Base-by-base conservation (phyloP, 768 basidiomycete species). In the Boletales sp. region DNA sequence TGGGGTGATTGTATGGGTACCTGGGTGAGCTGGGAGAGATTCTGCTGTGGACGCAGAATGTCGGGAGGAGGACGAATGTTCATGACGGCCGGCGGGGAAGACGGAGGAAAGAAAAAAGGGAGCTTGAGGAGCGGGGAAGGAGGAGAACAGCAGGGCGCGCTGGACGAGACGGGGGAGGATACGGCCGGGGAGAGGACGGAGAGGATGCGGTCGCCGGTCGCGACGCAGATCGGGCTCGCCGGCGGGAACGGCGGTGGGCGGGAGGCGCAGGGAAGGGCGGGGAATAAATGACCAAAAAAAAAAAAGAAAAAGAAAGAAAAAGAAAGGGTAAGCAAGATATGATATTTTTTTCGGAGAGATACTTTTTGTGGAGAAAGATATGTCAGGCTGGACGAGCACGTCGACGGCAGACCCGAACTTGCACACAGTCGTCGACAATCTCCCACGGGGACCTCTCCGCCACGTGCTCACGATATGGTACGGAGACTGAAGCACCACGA, bases 401-500 rank as follows among this genome's bases (percentile, higher is more conserved):
- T 63, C 60, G 61, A 61, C 60, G 57, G 60, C 62, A 64, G 62
- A 61, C 58, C 48, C 55, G 45, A 61, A 64, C 52, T 49, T 39
- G 62, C 52, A 36, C 58, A 4, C 4, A 4, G 14, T 47, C 35
- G 19, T 42, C 43, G 39, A 61, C 60, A 37, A 21, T 17, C 56
- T 62, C 61, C 58, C 61, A 63, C 66, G n/a, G n/a, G n/a, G n/a
- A 60, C 68, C 59, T 6, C 24, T 48, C 43, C 47, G 56, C 67
- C 66, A 68, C 66, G 66, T 68, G 66, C 59, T 35, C 17, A 17
- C 6, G 6, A 4, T 7, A 27, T 89, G 86, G 93, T 97, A 76
- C 79, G 94, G 56, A 86, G 95, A 72, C 81, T 98, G 69, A 97
- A 95, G 74, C 81, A 90, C 67, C 97, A 99, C 72, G 95, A 99